Evolutionary conservation across 2,329 filamentous ascomycete genomes (phyloP).

Genomic region (Esteya vermicola): DNA sequence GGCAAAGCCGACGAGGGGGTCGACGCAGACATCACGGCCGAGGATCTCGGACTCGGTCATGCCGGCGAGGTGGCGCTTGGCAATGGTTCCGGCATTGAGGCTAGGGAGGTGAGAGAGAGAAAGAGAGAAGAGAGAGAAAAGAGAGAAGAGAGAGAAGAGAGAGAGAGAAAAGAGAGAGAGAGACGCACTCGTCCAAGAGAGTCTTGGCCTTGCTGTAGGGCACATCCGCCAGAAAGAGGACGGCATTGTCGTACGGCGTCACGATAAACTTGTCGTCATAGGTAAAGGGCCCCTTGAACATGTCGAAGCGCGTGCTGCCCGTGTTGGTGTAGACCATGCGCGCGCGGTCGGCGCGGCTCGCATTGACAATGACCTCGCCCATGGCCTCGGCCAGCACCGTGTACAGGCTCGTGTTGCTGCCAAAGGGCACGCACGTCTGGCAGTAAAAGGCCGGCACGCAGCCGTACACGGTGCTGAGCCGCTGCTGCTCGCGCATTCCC

Average conservation of each 20-base stretch:
- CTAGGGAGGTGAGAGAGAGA: constrained; percentile 10
- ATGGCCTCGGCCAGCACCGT: constrained; percentile 35
- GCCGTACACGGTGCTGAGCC: constrained; percentile 41
- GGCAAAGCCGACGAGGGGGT: constrained; percentile 19
- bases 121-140: neutral
- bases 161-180: neutral
- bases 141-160: neutral
- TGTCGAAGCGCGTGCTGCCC: constrained; percentile 45
- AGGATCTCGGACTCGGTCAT: constrained; percentile 22
- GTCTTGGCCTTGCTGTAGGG: constrained; percentile 29
- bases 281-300: constrained; percentile 49
- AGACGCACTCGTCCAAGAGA: constrained; percentile 10
- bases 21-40: constrained; percentile 28
- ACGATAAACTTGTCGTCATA: constrained; percentile 37
- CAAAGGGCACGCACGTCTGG: constrained; percentile 38
- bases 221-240: constrained; percentile 38
- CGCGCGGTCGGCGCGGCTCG: constrained; percentile 30
- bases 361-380: constrained; percentile 34
- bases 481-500: constrained; percentile 32
- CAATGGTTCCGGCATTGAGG: constrained; percentile 27
- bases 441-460: constrained; percentile 48
- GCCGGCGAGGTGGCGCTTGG: constrained; percentile 15
- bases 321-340: constrained; percentile 47
- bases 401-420: constrained; percentile 38
- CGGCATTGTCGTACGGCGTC: constrained; percentile 37